Conservation (phyloP, 108 stramenopile genomes). For the Conticribra weissflogii region DNA sequence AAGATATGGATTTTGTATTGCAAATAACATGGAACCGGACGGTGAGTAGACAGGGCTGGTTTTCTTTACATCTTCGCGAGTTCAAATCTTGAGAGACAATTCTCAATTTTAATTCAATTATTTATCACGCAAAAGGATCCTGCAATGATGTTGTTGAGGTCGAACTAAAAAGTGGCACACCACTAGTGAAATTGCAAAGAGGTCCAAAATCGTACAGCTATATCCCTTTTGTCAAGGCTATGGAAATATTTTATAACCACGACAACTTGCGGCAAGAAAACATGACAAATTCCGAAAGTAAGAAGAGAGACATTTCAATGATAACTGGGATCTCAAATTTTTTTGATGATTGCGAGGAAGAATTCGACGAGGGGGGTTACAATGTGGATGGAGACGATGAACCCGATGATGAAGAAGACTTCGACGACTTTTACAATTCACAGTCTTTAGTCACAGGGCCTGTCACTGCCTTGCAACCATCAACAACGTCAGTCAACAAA, state of each 20-base stretch:
- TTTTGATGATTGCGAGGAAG: background rate
- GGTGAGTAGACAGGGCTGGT: constrained; percentile 28
- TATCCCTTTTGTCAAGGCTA: constrained; percentile 57
- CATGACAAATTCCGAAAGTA: too few species aligned
- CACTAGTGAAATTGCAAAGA: constrained; percentile 49
- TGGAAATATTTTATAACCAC: constrained; percentile 53
- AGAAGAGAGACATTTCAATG: background rate
- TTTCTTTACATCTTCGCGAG: background rate
- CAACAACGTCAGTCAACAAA: background rate
- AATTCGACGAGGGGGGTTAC: constrained; percentile 10
- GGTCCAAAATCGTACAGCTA: constrained; percentile 85
- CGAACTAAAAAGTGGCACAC: constrained; percentile 14
- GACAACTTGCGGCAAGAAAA: too few species aligned
- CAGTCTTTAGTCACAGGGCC: constrained; percentile 22
- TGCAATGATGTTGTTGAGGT: constrained; percentile 83
- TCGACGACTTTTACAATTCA: constrained; percentile 1
- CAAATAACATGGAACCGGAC: constrained; percentile 80
- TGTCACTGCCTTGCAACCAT: constrained; percentile 1
- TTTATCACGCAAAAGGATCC: constrained; percentile 47
- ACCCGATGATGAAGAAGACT: constrained; percentile 42
- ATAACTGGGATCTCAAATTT: background rate
- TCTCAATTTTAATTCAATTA: background rate
- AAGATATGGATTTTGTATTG: constrained; percentile 79
- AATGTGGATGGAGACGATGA: constrained; percentile 36
- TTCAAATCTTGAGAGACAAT: background rate